These are phyloP conservation scores for Sclerotinia spermophila DNA, from an alignment of 2,329 filamentous ascomycete species.

Conservation along the genomic window DNA sequence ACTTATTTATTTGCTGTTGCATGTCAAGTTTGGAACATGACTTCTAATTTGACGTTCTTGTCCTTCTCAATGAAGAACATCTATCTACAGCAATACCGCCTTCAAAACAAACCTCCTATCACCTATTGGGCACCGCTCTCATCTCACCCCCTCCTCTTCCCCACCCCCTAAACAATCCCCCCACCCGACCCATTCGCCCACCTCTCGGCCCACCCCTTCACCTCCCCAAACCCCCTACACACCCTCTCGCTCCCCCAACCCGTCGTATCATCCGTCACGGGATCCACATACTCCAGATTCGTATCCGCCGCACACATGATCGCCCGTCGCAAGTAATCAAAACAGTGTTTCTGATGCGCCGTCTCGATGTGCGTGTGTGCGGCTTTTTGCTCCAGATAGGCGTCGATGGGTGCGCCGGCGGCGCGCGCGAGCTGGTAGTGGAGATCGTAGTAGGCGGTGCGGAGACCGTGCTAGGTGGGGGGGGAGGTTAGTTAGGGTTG, in stretches of 20 bases:
- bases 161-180: not conserved
- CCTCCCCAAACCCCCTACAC: constrained; percentile 23
- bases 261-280: constrained; percentile 14
- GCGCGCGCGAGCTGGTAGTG: not conserved
- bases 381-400: constrained; percentile 8
- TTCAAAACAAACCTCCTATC: no score
- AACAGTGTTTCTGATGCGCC: constrained; percentile 21
- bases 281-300: constrained; percentile 19
- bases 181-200: constrained; percentile 10
- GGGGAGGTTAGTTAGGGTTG: no score
- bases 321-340: constrained; percentile 23
- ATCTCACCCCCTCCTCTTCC: not conserved
- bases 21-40: no score
- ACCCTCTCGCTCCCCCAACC: constrained; percentile 22
- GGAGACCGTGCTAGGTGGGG: constrained; percentile 14
- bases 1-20: no score
- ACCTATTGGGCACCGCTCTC: not conserved
- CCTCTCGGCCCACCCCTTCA: constrained; percentile 19
- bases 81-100: no score
- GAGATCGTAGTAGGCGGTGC: constrained; percentile 1
- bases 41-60: no score
- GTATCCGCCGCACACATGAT: constrained; percentile 25
- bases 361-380: not conserved
- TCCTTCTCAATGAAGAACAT: no score
- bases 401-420: not conserved